Percentiles rank a stretch among this genome's conserved stretches.
Evolutionary conservation across 495 filamentous ascomycete genomes (phyloP).

Genomic region (Trichoderma virens): DNA sequence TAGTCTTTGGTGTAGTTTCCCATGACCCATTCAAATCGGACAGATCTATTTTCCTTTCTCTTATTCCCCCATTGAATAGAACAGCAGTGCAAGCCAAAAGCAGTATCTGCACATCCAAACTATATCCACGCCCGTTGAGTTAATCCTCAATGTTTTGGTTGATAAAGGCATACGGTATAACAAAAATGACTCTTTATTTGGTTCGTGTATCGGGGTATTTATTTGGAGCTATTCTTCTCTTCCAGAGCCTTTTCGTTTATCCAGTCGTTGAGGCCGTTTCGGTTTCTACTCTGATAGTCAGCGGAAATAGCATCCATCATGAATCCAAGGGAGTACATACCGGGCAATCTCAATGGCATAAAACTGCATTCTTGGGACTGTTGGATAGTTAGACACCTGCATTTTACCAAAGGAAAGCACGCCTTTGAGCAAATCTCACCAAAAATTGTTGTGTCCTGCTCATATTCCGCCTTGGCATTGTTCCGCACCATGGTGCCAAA

Average conservation of each 20-base stretch:
- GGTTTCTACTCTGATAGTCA: conserved; percentile 73
- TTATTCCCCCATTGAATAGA: neutral
- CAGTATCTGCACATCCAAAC: neutral
- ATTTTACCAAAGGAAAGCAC: neutral
- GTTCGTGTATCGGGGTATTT: neutral
- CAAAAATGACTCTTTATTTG: neutral
- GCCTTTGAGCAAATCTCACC: conserved; percentile 35
- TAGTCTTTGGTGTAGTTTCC: neutral
- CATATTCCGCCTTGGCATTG: conserved; percentile 75
- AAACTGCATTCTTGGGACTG: conserved; percentile 91
- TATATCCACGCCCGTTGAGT: neutral
- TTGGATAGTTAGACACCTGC: conserved; percentile 15
- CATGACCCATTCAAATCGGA: neutral
- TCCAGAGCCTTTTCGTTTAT: conserved; percentile 65
- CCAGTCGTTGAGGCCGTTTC: conserved; percentile 89
- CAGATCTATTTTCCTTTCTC: neutral
- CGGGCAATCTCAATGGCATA: conserved; percentile 93
- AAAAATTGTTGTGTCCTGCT: conserved; percentile 86
- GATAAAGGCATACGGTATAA: neutral
- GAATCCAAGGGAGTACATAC: conserved; percentile 28
- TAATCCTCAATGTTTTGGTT: neutral
- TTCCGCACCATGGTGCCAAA: conserved; percentile 88
- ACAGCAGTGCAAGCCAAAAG: neutral
- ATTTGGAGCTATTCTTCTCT: conserved; percentile 22
- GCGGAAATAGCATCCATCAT: conserved; percentile 40